Base-by-base conservation (phyloP, 225 moss, liverwort and hornwort genomes). In the Straminergon stramineum region DNA sequence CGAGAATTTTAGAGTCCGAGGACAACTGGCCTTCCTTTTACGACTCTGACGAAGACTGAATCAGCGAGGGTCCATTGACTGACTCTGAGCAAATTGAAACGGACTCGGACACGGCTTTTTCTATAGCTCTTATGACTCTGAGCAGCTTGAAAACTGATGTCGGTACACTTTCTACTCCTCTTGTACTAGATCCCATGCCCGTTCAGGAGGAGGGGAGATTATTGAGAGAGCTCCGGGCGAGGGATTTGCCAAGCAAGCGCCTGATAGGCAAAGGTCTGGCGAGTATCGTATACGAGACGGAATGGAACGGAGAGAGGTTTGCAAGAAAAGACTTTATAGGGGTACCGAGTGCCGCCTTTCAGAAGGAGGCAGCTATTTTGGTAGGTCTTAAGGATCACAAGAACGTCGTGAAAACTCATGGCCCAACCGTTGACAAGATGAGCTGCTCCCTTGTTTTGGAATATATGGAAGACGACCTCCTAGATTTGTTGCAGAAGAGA, bases 401-500 rank as follows among this genome's bases (percentile, higher is more conserved):
- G 78, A 91, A 93, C 41, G 62, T 93, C 31, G 85, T 93, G 88
- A 75, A 90, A 63, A 91, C 88, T 9, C 51, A 71, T 82, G 78
- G 53, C 79, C 83, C 83, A 87, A 82, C 86, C 5, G 31, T 67
- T 18, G 89, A 88, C 69, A 57, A 67, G 55, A 45, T 82, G 82
- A 90, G 90, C 62, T 93, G 91, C 83, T 91, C 93, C 17, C 88
- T 93, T 83, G 83, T 93, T 43, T 57, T 93, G 85, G 91, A 93
- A 51, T 90, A 79, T 17, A 83, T 93, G 87, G 85, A 84, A 23
- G 87, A 85, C 43, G 85, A 93, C 39, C 93, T 93, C 67, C 27
- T 69, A 6, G 86, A 56, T 69, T 24, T 85, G 9, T 30, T 91
- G 78, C 71, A 86, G 30, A 87, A 84, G 67, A 89, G 14, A 57